These are phyloP conservation scores for Anastatica hierochuntica DNA, from an alignment of 345 rosid genomes.

Conservation along the genomic window DNA sequence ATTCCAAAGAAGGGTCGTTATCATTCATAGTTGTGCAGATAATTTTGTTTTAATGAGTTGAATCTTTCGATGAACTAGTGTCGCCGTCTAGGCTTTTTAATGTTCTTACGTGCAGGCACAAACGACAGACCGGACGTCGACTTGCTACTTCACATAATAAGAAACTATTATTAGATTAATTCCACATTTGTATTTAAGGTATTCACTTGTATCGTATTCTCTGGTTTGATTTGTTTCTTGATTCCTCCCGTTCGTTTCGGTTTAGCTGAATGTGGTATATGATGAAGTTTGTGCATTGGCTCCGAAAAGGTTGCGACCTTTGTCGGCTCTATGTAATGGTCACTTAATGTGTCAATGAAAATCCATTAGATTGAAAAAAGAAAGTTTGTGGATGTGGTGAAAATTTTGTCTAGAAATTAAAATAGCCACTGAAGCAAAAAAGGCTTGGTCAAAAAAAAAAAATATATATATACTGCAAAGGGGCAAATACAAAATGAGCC, in stretches of 20 bases:
- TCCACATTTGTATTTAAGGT: neutral
- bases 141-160: conserved; percentile 8
- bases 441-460: conserved; percentile 3
- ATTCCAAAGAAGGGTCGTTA: conserved; percentile 5
- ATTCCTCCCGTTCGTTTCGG: neutral
- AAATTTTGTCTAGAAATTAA: conserved; percentile 3
- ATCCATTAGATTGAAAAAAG: no score
- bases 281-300: no score
- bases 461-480: neutral
- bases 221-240: neutral
- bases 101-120: conserved; percentile 27
- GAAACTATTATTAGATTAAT: neutral
- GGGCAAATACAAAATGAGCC: neutral
- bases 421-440: conserved; percentile 21
- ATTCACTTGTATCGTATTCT: neutral
- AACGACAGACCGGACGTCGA: conserved; percentile 3
- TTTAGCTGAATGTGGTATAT: neutral
- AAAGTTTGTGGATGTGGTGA: neutral
- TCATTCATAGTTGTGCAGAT: neutral
- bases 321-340: no score
- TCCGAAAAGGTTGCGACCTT: no score
- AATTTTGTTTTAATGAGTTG: conserved; percentile 7
- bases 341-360: no score
- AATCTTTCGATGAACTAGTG: neutral
- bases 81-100: neutral